A percentile compares a stretch with the other conserved stretches of the same genome.
phyloP scores from a whole-genome alignment of 1,139 yeast species.

The Ogataea hybrid region DNA sequence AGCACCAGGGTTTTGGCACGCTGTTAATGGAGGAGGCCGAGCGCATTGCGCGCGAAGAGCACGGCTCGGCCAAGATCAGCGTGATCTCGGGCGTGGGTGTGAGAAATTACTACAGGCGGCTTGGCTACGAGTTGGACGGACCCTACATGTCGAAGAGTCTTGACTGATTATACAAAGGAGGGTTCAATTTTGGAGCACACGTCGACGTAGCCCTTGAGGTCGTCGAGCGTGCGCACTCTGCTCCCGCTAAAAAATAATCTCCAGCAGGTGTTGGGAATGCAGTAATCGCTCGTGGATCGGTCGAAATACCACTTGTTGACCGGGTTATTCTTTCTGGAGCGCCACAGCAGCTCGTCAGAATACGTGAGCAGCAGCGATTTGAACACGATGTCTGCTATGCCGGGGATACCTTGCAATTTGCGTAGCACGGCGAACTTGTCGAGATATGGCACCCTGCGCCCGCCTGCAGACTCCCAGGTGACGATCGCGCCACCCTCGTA shows the following conservation, averaged over 20 bases:
- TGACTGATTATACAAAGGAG: conserved; percentile 29
- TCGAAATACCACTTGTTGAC: conserved; percentile 98
- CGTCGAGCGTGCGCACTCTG: conserved; percentile 33
- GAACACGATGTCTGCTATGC: conserved; percentile 90
- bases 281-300: conserved; percentile 72
- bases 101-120: conserved; percentile 86
- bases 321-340: conserved; percentile 81
- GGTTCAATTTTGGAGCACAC: conserved; percentile 44
- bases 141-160: conserved; percentile 84
- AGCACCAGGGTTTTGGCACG: too few relatives aligned
- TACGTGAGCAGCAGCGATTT: conserved; percentile 72
- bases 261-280: conserved; percentile 57
- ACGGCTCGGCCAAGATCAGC: too few relatives aligned
- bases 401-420: conserved; percentile 83
- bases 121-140: conserved; percentile 92
- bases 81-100: conserved; percentile 99
- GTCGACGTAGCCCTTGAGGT: conserved; percentile 35
- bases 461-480: conserved; percentile 46
- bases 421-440: conserved; percentile 92
- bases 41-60: too few relatives aligned
- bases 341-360: conserved; percentile 80
- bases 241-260: conserved; percentile 67
- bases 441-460: conserved; percentile 55
- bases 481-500: conserved; percentile 94
- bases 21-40: too few relatives aligned